Base-by-base conservation (phyloP, 805 yeast species). In the Candida tibetensis region DNA sequence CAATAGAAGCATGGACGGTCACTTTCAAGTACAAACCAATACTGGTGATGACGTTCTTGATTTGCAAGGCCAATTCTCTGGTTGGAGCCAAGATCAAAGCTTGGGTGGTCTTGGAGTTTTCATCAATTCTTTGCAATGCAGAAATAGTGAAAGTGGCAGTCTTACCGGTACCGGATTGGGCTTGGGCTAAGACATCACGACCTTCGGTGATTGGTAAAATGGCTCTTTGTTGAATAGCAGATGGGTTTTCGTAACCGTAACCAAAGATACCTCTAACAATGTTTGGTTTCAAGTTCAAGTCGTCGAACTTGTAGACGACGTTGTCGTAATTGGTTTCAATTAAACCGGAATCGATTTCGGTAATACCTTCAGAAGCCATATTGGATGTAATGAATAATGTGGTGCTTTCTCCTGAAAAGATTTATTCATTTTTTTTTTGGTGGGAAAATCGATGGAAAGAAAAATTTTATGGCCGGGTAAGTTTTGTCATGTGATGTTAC, bases 151-250 rank as follows among this genome's bases (percentile, higher is more conserved):
- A 93, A 33, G 99, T 93, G 48, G 98, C 99, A 19, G 99, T 93
- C 72, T 93, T 93, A 69, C 99, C 99, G 34, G 99, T 93, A 69
- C 99, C 99, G 26, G 96, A 88, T 71, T 93, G 99, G 42, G 99
- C 98, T 72, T 93, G 99, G 44, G 99, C 99, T 47, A 93, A 80
- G 38, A 90, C 95, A 66, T 93, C 99, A 66, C 89, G 82, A 40
- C 96, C 96, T 58, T 81, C 82, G 55, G 89, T 84, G 65, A 93
- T 90, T 64, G 95, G 99, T 69, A 85, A 72, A 53, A 93, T 93
- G 47, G 98, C 99, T 66, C 99, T 81, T 60, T 89, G 90, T 73
- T 93, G 99, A 71, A 93, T 93, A 40, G 98, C 93, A 39, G 97
- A 89, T 49, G 99, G 99, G 38, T 80, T 79, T 71, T 91, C 98